phyloP scores from a whole-genome alignment of 805 yeast genomes.

The Lipomyces sp. region DNA sequence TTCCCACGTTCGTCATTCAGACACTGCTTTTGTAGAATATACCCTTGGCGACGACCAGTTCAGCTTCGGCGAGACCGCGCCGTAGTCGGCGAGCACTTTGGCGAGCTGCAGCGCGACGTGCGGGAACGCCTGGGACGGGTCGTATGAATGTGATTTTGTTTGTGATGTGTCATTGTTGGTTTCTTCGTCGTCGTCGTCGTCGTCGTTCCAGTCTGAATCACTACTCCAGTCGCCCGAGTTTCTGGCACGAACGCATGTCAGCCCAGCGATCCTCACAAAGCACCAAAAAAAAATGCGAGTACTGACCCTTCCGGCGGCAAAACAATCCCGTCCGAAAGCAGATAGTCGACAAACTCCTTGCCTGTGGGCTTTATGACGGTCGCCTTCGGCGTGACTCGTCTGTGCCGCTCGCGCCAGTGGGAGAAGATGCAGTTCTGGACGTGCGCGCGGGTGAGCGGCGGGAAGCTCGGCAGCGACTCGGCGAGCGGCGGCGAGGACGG shows the following conservation, averaged over 20 bases:
- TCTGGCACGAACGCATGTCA: conserved; percentile 26
- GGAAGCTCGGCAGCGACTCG: conserved; percentile 19
- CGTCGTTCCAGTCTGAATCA: conserved; percentile 19
- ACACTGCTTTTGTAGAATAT: neutral
- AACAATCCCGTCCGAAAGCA: conserved; percentile 64
- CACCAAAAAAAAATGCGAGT: neutral
- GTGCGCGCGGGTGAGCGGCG: conserved; percentile 36
- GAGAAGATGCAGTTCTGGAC: conserved; percentile 36
- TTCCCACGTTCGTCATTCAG: neutral
- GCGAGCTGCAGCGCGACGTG: conserved; percentile 58
- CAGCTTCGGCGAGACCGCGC: conserved; percentile 76
- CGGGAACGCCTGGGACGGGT: conserved; percentile 52
- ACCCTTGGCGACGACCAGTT: conserved; percentile 92
- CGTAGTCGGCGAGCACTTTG: conserved; percentile 46
- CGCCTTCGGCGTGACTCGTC: conserved; percentile 49
- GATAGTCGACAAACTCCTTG: conserved; percentile 53
- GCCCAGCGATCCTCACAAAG: neutral
- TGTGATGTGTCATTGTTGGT: neutral
- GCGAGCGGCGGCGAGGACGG: no score
- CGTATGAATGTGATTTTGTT: conserved; percentile 28
- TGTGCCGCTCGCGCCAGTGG: conserved; percentile 56
- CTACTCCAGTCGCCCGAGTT: conserved; percentile 14
- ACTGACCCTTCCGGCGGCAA: conserved; percentile 49
- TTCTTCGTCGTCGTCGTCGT: conserved; percentile 24
- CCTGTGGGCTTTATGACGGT: conserved; percentile 59